phyloP scores from a whole-genome alignment of 352 stramenopile genomes.

The Phytopythium oedochilum region DNA sequence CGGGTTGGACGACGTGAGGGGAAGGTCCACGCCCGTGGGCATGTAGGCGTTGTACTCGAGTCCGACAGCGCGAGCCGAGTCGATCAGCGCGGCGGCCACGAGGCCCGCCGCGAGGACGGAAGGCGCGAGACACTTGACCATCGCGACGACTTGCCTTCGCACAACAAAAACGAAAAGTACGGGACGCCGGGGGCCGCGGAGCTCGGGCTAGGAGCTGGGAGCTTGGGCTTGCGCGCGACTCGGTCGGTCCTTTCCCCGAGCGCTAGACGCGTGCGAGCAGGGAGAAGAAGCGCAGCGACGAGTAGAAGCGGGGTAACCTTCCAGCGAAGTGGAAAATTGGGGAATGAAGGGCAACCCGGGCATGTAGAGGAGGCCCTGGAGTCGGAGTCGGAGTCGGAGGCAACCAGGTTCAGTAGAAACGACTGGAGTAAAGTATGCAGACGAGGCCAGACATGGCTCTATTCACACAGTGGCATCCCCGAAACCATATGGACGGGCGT shows the following conservation, averaged over 20 bases:
- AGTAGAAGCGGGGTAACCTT: slow-evolving; percentile 16
- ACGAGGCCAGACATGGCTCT: no score
- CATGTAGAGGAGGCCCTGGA: slow-evolving; percentile 3
- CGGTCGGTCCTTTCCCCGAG: neutral
- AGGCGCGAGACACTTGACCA: slow-evolving; percentile 16
- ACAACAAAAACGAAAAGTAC: neutral
- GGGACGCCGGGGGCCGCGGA: no score
- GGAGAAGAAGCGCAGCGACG: neutral
- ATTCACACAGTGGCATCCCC: neutral
- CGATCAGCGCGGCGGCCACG: slow-evolving; percentile 8
- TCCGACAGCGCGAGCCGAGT: slow-evolving; percentile 2
- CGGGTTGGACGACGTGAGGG: slow-evolving; percentile 20
- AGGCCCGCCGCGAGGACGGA: slow-evolving; percentile 3
- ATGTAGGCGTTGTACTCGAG: slow-evolving; percentile 26
- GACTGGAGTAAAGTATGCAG: no score
- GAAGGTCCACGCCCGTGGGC: slow-evolving; percentile 13
- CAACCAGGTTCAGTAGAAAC: neutral
- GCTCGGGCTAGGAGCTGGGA: neutral
- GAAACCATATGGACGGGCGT: neutral
- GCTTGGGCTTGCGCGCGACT: neutral
- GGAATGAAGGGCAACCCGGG: slow-evolving; percentile 11
- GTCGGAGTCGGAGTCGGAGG: no score
- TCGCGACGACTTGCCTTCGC: slow-evolving; percentile 6
- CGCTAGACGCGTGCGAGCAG: no score
- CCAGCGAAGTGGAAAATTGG: slow-evolving; percentile 25